Conservation (phyloP, 2,329 filamentous ascomycete genomes). For the Xylariales sp. region DNA sequence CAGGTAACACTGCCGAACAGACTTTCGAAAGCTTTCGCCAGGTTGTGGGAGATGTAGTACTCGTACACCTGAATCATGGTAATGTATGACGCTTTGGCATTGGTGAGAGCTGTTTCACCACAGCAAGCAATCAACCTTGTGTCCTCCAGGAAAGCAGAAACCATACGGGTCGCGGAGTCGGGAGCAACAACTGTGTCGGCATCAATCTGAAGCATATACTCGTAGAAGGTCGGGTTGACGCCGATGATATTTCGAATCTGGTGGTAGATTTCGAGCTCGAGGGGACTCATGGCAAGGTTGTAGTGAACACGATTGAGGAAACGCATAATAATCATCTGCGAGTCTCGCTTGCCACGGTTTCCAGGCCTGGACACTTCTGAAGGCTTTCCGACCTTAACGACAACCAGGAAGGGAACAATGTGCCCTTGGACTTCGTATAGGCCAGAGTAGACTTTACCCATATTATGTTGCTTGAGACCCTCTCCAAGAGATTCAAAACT, state of each 20-base stretch:
- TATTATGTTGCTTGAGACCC: slow-evolving; percentile 96
- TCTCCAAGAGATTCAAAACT: slow-evolving; percentile 97
- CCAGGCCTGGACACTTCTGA: slow-evolving; percentile 92
- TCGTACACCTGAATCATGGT: slow-evolving; percentile 99
- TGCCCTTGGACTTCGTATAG: slow-evolving; percentile 97
- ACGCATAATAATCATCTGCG: slow-evolving; percentile 96
- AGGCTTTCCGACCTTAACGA: slow-evolving; percentile 97
- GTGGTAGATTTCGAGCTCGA: slow-evolving; percentile 97
- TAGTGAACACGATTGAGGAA: slow-evolving; percentile 99
- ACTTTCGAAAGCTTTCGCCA: slow-evolving; percentile 95
- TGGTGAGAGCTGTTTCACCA: slow-evolving; percentile 89
- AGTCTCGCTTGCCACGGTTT: slow-evolving; percentile 98
- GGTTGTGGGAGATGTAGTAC: slow-evolving; percentile 98
- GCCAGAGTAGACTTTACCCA: slow-evolving; percentile 98
- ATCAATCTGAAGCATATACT: slow-evolving; percentile 94
- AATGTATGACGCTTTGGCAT: slow-evolving; percentile 87
- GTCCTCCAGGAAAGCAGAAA: slow-evolving; percentile 85
- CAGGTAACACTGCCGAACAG: slow-evolving; percentile 97
- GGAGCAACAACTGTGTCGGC: slow-evolving; percentile 91
- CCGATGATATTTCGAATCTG: slow-evolving; percentile 98
- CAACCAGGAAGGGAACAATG: slow-evolving; percentile 93
- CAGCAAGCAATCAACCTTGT: slow-evolving; percentile 91
- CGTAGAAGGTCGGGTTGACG: slow-evolving; percentile 97
- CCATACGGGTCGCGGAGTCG: slow-evolving; percentile 88
- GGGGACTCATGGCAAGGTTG: slow-evolving; percentile 90